These are phyloP conservation scores for Raddia distichophylla DNA, from an alignment of 176 grass and related monocot genomes.

Conservation along the genomic window DNA sequence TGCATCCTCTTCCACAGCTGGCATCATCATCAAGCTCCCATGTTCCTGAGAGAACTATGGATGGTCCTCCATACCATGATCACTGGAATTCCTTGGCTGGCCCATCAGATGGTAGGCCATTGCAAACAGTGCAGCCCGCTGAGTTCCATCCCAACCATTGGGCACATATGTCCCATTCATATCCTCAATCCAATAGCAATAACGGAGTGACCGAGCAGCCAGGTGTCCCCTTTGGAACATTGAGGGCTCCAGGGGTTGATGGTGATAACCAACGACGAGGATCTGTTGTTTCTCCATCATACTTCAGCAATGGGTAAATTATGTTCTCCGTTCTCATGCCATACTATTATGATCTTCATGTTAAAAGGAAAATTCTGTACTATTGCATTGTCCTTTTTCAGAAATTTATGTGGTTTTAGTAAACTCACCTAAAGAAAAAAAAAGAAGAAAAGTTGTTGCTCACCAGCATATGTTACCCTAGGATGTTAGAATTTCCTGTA, in stretches of 20 bases:
- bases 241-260: conserved; percentile 58
- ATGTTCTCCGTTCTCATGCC: not conserved
- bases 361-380: not conserved
- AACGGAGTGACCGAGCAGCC: conserved; percentile 46
- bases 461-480: conserved; percentile 2
- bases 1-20: conserved; percentile 57
- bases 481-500: not conserved
- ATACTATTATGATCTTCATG: not conserved
- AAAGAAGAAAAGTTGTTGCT: not conserved
- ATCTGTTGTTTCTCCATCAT: conserved; percentile 55
- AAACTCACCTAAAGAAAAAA: conserved; percentile 25
- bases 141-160: conserved; percentile 72
- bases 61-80: conserved; percentile 60
- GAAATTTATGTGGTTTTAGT: not conserved
- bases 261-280: conserved; percentile 52
- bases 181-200: conserved; percentile 53
- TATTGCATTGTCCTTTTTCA: not conserved
- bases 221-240: conserved; percentile 58
- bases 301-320: conserved; percentile 65
- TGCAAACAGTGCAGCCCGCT: conserved; percentile 50
- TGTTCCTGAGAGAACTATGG: conserved; percentile 55
- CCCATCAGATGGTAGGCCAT: conserved; percentile 54
- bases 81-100: conserved; percentile 64
- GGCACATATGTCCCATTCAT: conserved; percentile 62
- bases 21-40: conserved; percentile 60